Base-by-base conservation (phyloP, 176 grass and related monocot genomes). In the Oryza nivara region DNA sequence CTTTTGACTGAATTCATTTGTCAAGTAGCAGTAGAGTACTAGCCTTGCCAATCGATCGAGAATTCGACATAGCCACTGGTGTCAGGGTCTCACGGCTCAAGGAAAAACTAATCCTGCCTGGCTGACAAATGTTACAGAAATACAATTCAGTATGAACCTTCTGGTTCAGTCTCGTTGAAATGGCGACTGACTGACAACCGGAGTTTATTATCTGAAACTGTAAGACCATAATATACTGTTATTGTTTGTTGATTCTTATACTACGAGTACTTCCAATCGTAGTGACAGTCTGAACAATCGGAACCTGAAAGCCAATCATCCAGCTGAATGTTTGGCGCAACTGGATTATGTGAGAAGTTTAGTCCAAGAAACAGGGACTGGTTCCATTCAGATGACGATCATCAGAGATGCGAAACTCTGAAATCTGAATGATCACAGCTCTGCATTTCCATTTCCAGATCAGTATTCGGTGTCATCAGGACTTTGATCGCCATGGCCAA, bases 51-150 rank as follows among this genome's bases (percentile, higher is more conserved):
- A 23, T 63, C 58, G 12, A 14, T 68, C 11, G 64, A 20, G n/a
- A 83, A 47, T 47, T 47, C 45, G 45, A 3, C 11, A 47, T 3
- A 47, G 14, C 0, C 81, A 84, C 68, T 75, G n/a, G 14, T 68
- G 72, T 84, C 72, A 76, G 72, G 20, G 10, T 84, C 64, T 68
- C 82, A 68, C 9, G 63, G 63, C 46, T 68, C 82, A 84, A 76
- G 73, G 34, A 20, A 76, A 76, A 76, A 76, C 45, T 9, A 14
- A 1, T 9, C 34, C 34, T 67, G 16, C 19, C n/a, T 3, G 16
- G 23, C 41, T 75, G 20, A 22, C 19, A 23, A 23, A 63, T 23
- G 58, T 4, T 63, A 11, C 58, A 63, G 20, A 61, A 22, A 61
- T 20, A 22, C 20, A 22, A 3, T 22, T 9, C 30, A 71, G 15